Base-by-base conservation (phyloP, 192 early-diverging fungal species). In the Gonapodya sp. region DNA sequence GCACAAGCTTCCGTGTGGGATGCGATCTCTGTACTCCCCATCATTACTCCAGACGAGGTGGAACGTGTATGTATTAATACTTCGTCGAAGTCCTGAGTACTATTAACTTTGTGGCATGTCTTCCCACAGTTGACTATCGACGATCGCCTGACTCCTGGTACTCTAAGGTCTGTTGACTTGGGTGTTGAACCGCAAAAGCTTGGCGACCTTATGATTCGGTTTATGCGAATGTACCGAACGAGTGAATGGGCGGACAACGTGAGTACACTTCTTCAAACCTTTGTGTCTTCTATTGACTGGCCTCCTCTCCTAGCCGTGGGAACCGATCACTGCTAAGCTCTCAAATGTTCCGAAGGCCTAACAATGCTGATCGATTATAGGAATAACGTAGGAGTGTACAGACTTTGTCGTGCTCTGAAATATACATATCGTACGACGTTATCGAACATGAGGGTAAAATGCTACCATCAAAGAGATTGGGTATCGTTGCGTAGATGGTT, bases 161-260 rank as follows among this genome's bases (percentile, higher is more conserved):
- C 93, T 79, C 89, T 93, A 82, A 96, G 94, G 34, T 97, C 97
- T 85, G 89, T 88, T 31, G 94, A 99, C 78, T 89, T 97, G 36
- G 91, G 92, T 37, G 93, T 99, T 81, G 86, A 93, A 81, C 96
- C 95, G 1, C 88, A 89, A 36, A 89, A 87, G 8, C 88, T 96
- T 32, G 96, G 97, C 84, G 88, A 94, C 35, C 90, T 91, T 64
- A 92, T 95, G 81, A 88, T 95, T 75, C 92, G 93, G 36, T 96
- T 93, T 85, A 31, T 33, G 34, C 2, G 75, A 64, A 64, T 64
- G 46, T 64, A 64, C 46, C 46, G 46, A 64, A 64, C 46, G 24
- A 64, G 46, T 64, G 46, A 64, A 64, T 64, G 46, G 46, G 24
- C 24, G 46, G 46, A 64, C 46, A 64, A 16, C 24, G 46, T 64